These are phyloP conservation scores for Calycina herbarum DNA, from an alignment of 2,329 filamentous ascomycete genomes.

Conservation along the genomic window DNA sequence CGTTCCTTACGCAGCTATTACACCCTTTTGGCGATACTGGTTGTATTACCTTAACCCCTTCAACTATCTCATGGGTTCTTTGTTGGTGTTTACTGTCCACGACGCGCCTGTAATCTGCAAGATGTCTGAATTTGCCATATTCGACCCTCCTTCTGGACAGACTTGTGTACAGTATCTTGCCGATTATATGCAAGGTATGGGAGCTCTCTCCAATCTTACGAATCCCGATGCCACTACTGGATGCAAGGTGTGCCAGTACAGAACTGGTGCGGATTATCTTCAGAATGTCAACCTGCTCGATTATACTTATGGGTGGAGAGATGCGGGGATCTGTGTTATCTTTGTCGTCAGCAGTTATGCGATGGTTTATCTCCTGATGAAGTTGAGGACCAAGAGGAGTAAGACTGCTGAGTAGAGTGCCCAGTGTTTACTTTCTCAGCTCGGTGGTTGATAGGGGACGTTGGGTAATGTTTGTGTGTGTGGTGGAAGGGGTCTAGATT, in stretches of 20 bases:
- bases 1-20: slow-evolving; percentile 56
- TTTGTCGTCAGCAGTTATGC: slow-evolving; percentile 46
- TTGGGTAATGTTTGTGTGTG: no score
- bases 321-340: slow-evolving; percentile 53
- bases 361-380: slow-evolving; percentile 49
- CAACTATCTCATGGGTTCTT: slow-evolving; percentile 59
- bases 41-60: slow-evolving; percentile 60
- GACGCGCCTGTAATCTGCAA: slow-evolving; percentile 48
- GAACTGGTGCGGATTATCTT: slow-evolving; percentile 59
- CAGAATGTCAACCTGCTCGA: slow-evolving; percentile 57
- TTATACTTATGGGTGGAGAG: slow-evolving; percentile 66
- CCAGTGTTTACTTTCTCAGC: neutral
- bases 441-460: no score
- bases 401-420: slow-evolving; percentile 41
- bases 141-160: slow-evolving; percentile 45
- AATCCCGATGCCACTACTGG: slow-evolving; percentile 57
- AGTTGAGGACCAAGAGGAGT: slow-evolving; percentile 48
- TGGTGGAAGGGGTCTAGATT: no score
- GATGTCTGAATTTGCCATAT: slow-evolving; percentile 50
- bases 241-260: slow-evolving; percentile 64
- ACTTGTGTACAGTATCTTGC: slow-evolving; percentile 59
- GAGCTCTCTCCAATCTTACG: slow-evolving; percentile 50
- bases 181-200: slow-evolving; percentile 50
- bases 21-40: slow-evolving; percentile 59
- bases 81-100: slow-evolving; percentile 55